These are phyloP conservation scores for Fusarium heterosporum DNA, from an alignment of 2,329 filamentous ascomycete genomes.

Conservation along the genomic window DNA sequence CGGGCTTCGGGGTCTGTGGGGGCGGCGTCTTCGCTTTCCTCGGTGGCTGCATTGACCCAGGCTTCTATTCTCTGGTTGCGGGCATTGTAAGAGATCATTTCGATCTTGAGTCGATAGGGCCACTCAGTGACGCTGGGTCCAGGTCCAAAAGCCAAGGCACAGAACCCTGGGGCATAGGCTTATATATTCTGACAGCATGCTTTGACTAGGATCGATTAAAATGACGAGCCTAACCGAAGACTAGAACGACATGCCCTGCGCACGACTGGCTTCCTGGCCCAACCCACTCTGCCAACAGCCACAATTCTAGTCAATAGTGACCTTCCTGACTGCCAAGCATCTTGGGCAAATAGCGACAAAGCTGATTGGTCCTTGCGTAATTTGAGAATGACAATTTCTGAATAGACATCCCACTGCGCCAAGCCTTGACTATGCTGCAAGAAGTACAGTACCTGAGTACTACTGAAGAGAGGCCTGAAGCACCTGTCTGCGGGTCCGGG, in stretches of 20 bases:
- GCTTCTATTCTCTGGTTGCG: slow-evolving; percentile 46
- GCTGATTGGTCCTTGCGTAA: slow-evolving; percentile 42
- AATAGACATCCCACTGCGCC: no score
- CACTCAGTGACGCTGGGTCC: slow-evolving; percentile 42
- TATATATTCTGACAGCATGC: slow-evolving; percentile 43
- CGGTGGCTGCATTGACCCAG: slow-evolving; percentile 37
- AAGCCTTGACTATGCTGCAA: no score
- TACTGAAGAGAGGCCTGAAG: slow-evolving; percentile 15
- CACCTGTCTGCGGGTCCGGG: slow-evolving; percentile 27
- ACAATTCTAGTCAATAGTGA: slow-evolving; percentile 41
- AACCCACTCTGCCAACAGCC: slow-evolving; percentile 43
- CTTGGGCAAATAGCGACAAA: slow-evolving; percentile 9
- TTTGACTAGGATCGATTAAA: slow-evolving; percentile 36
- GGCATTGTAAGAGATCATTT: slow-evolving; percentile 45
- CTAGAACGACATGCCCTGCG: slow-evolving; percentile 36
- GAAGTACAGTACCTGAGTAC: background rate
- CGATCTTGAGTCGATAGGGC: slow-evolving; percentile 36
- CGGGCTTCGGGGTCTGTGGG: slow-evolving; percentile 45
- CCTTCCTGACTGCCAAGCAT: slow-evolving; percentile 39
- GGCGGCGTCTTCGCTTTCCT: slow-evolving; percentile 42
- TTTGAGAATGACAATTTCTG: slow-evolving; percentile 24
- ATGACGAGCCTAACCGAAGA: slow-evolving; percentile 38
- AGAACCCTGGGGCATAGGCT: slow-evolving; percentile 33
- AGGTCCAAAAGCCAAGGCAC: slow-evolving; percentile 18
- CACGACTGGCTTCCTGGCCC: slow-evolving; percentile 39